phyloP scores from a whole-genome alignment of 495 filamentous ascomycete species.

The Ramalina intermedia region DNA sequence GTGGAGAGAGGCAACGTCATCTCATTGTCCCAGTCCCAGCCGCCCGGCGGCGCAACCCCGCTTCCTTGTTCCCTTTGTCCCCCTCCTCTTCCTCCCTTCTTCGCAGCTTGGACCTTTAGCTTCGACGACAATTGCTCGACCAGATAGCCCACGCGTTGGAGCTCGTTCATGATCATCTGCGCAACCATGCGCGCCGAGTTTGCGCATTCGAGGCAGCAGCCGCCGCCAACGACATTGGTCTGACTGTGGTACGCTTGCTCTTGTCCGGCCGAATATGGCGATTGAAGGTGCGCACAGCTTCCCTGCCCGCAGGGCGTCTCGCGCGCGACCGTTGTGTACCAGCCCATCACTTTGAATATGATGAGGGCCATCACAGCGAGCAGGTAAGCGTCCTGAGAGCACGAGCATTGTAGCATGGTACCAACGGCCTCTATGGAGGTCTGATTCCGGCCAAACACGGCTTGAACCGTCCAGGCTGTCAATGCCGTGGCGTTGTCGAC shows the following conservation, averaged over 20 bases:
- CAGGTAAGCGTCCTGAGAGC: conserved; percentile 16
- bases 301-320: background rate
- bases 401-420: conserved; percentile 16
- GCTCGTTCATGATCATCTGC: conserved; percentile 24
- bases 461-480: conserved; percentile 11
- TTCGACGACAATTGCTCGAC: conserved; percentile 15
- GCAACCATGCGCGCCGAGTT: conserved; percentile 19
- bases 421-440: conserved; percentile 13
- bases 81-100: background rate
- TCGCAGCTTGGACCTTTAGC: background rate
- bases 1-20: conserved; percentile 1
- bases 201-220: conserved; percentile 14
- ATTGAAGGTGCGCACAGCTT: background rate
- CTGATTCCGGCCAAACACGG: conserved; percentile 16
- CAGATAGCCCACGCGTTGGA: conserved; percentile 26
- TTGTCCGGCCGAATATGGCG: background rate
- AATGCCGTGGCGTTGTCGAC: background rate
- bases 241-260: conserved; percentile 1
- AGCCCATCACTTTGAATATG: conserved; percentile 20
- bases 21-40: background rate
- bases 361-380: conserved; percentile 17
- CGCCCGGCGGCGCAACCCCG: background rate
- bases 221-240: conserved; percentile 1
- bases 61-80: background rate
- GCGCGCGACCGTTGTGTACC: conserved; percentile 15